Base-by-base conservation (phyloP, 495 filamentous ascomycete species). In the Trichodelitschia bisporula region DNA sequence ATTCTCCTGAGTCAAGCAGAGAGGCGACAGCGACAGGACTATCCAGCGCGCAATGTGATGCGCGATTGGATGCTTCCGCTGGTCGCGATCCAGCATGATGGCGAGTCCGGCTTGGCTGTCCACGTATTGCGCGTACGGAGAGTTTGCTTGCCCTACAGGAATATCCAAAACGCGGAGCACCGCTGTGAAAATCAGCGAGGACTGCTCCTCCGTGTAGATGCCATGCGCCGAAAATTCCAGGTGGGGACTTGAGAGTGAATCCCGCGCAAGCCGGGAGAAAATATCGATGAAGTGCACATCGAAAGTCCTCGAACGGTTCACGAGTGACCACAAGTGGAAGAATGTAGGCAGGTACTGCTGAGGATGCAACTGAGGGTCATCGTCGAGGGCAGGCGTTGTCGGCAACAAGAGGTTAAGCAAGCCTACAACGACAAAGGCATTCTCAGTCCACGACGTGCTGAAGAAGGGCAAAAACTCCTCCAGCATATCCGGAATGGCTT, bases 31-130 rank as follows among this genome's bases (percentile, higher is more conserved):
- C 2, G 82, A 92, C 66, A 82, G 77, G 23, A 90, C 70, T 28
- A 99, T 77, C 78, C 79, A 91, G 37, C 86, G 60, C n/a, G 89
- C 82, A 33, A 93, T 77, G 45, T 82, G 71, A 49, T 95, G 84
- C 2, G 78, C 66, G 9, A 82, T 65, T 1, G 86, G 86, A 46
- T 90, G 78, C 49, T 91, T 93, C 35, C 83, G 71, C 40, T 70
- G 72, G 48, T 99, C 86, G 39, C 82, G 71, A 39, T 93, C 83
- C 15, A 99, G 59, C 51, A 77, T 72, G 18, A 82, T 59, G 13
- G 69, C 86, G 37, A 84, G 52, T 3, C 86, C 89, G 26, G 77
- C 71, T 8, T 68, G 63, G 28, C 76, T 63, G 54, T 99, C 86
- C 4, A 93, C 68, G 18, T 69, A 62, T 12, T 49, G 53, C 36